A percentile compares a stretch with the other conserved stretches of the same genome.
These are phyloP conservation scores for Marsdenia floribunda DNA, from an alignment of 257 asterid genomes.

Conservation along the genomic window DNA sequence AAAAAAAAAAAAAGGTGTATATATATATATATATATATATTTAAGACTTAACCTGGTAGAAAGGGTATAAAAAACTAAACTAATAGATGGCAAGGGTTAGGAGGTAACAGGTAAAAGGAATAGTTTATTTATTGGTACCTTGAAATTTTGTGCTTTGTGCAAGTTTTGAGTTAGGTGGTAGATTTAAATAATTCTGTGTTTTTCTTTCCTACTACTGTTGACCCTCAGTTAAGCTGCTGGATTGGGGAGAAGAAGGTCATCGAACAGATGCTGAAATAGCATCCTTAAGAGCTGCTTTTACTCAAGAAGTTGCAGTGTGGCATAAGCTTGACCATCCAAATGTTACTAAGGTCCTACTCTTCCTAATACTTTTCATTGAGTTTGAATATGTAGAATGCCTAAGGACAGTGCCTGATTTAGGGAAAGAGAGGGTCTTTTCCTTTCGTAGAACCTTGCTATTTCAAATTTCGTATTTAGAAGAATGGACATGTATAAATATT, in stretches of 20 bases:
- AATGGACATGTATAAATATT: neutral
- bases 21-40: too few relatives aligned
- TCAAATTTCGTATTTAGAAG: neutral
- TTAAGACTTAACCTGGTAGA: neutral
- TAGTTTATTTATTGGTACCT: neutral
- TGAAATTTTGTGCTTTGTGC: neutral
- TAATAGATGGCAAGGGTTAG: neutral
- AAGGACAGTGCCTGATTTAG: neutral
- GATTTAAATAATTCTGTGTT: neutral
- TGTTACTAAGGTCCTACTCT: conserved; percentile 62
- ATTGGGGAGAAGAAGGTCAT: conserved; percentile 93
- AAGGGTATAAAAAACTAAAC: neutral
- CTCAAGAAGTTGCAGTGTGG: conserved; percentile 94
- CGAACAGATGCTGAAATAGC: conserved; percentile 69
- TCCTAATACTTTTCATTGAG: neutral
- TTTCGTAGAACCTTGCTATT: neutral
- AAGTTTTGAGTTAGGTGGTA: neutral
- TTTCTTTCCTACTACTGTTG: conserved; percentile 18
- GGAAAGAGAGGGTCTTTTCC: neutral
- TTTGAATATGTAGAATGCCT: neutral
- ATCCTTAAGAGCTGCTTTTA: conserved; percentile 72
- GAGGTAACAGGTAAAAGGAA: neutral
- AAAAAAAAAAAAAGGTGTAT: too few relatives aligned
- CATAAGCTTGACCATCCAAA: conserved; percentile 90
- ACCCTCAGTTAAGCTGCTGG: conserved; percentile 70